A percentile compares a stretch with the other conserved stretches of the same genome.
phyloP scores from a whole-genome alignment of 345 rosid species.

The Hibiscus syriacus region DNA sequence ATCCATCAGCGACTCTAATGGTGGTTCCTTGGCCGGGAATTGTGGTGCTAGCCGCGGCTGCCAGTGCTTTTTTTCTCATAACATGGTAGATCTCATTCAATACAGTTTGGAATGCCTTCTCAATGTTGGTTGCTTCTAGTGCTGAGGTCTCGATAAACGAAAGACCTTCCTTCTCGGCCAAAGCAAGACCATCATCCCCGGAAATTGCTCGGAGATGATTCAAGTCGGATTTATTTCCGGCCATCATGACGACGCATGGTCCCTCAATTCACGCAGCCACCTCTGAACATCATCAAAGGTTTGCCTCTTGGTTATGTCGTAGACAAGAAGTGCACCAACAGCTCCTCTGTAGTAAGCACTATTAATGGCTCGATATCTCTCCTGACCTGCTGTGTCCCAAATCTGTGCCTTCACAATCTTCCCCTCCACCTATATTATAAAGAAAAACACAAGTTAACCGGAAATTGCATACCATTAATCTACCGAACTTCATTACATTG shows the following conservation, averaged over 20 bases:
- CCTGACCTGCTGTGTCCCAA: constrained; percentile 82
- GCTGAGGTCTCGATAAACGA: constrained; percentile 63
- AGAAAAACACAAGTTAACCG: too few relatives aligned
- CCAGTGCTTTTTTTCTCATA: constrained; percentile 60
- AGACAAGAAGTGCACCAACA: too few relatives aligned
- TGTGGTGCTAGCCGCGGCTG: constrained; percentile 51
- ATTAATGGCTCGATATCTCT: constrained; percentile 24
- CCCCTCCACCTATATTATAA: too few relatives aligned
- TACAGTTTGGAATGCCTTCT: too few relatives aligned
- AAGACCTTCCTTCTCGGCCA: constrained; percentile 5
- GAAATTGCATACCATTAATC: neutral
- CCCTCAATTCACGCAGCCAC: too few relatives aligned
- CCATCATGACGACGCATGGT: too few relatives aligned
- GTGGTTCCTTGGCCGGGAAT: too few relatives aligned
- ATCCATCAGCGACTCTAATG: constrained; percentile 46
- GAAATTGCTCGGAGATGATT: constrained; percentile 60
- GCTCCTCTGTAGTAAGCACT: too few relatives aligned
- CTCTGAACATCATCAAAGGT: constrained; percentile 72
- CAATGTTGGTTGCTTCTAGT: too few relatives aligned
- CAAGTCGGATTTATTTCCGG: too few relatives aligned
- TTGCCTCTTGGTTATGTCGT: too few relatives aligned
- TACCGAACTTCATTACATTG: neutral
- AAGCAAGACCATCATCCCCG: constrained; percentile 42
- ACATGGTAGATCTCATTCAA: constrained; percentile 66
- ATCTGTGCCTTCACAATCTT: too few relatives aligned